A percentile compares a stretch with the other conserved stretches of the same genome.
phyloP scores from a whole-genome alignment of 2,329 filamentous ascomycete species.

The Sclerotinia spermophila region DNA sequence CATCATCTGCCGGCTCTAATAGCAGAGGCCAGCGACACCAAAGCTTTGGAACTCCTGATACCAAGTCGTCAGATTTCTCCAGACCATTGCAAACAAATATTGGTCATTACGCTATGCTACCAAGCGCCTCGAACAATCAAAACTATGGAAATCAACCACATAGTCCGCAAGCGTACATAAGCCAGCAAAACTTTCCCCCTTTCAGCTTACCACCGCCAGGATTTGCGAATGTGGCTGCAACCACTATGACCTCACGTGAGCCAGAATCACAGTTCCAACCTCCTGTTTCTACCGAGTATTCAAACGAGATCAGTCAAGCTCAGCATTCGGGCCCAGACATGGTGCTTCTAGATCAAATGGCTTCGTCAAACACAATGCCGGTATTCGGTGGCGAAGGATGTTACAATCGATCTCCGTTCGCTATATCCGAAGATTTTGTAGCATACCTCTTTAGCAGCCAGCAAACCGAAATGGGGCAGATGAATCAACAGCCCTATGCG shows the following conservation, averaged over 20 bases:
- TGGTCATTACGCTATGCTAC: constrained; percentile 50
- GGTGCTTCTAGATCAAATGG: constrained; percentile 60
- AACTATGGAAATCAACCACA: constrained; percentile 42
- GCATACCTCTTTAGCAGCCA: constrained; percentile 77
- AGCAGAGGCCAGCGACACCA: constrained; percentile 30
- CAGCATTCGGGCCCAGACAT: constrained; percentile 45
- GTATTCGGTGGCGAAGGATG: constrained; percentile 77
- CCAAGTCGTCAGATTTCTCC: constrained; percentile 39
- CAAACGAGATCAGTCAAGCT: constrained; percentile 37
- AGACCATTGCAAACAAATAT: constrained; percentile 48
- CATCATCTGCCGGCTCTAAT: constrained; percentile 22
- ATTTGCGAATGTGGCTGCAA: constrained; percentile 44
- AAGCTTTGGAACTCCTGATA: constrained; percentile 35
- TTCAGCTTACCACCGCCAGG: constrained; percentile 62
- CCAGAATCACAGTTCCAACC: constrained; percentile 33
- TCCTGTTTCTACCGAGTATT: constrained; percentile 33
- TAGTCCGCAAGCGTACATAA: constrained; percentile 50
- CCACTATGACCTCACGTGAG: constrained; percentile 35
- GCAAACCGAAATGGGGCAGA: constrained; percentile 51
- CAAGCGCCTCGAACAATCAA: constrained; percentile 50
- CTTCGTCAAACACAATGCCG: constrained; percentile 67
- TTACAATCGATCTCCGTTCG: constrained; percentile 80
- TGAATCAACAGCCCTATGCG: constrained; percentile 47
- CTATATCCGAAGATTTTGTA: constrained; percentile 83
- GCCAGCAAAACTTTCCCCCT: constrained; percentile 58